Percentiles rank a stretch among this genome's conserved stretches.
Evolutionary conservation across 352 stramenopile species (phyloP).

Genomic region (Elongisporangium undulatum): DNA sequence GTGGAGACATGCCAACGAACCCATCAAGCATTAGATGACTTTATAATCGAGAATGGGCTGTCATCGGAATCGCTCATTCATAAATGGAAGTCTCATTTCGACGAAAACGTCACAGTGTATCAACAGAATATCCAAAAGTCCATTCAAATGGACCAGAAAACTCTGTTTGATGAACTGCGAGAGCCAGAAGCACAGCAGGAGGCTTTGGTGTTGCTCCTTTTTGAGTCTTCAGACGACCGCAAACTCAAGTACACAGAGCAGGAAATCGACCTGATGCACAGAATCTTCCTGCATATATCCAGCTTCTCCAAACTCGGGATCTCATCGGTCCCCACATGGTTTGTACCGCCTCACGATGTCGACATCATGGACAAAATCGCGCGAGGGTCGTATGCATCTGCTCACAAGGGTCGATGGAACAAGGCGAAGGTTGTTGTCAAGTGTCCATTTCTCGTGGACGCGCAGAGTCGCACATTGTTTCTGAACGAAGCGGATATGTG

Average conservation of each 20-base stretch:
- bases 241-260: constrained; percentile 8
- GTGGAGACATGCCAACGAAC: too few relatives aligned
- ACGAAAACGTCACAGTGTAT: too few relatives aligned
- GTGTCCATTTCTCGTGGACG: too few relatives aligned
- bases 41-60: too few relatives aligned
- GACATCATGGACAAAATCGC: neutral
- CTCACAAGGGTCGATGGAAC: too few relatives aligned
- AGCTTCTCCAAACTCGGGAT: constrained; percentile 4
- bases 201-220: constrained; percentile 8
- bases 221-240: constrained; percentile 6
- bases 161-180: constrained; percentile 4
- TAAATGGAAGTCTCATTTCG: too few relatives aligned
- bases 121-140: neutral
- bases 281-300: constrained; percentile 2
- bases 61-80: too few relatives aligned
- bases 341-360: constrained; percentile 15
- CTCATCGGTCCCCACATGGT: constrained; percentile 10
- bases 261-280: constrained; percentile 6
- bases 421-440: too few relatives aligned
- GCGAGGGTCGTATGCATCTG: too few relatives aligned
- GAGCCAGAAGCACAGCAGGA: constrained; percentile 4
- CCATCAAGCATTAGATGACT: too few relatives aligned
- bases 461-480: constrained; percentile 1
- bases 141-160: constrained; percentile 1
- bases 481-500: constrained; percentile 13